Base-by-base conservation (phyloP, 75 land plant genomes). In the Cryptomeria japonica region DNA sequence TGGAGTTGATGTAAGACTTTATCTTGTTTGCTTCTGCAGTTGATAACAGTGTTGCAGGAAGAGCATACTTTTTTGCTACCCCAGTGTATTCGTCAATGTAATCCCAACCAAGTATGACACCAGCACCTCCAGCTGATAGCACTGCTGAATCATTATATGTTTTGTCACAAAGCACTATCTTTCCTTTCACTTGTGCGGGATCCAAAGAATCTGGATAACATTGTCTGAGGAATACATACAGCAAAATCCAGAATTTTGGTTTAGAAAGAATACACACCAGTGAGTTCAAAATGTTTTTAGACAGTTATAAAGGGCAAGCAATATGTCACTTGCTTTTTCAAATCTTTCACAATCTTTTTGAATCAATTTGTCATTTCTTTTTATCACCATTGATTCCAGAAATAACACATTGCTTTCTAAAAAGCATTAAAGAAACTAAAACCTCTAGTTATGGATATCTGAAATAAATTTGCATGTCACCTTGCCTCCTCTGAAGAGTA, bases 91-190 rank as follows among this genome's bases (percentile, higher is more conserved):
- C 87, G 8, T 28, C 68, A 28, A 15, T 28, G n/a, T 2, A 16
- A 44, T 87, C 22, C 44, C 2, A 79, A 42, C 18, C 41, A 4
- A 7, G 0, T 11, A 92, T 73, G 80, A 89, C 85, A 16, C 89
- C 93, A 8, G 47, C 87, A 51, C 92, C 93, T 56, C 93, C 92
- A 55, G 88, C 93, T 5, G 47, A 78, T 14, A 49, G 19, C 46
- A 87, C 89, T 16, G 32, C 89, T 31, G 36, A 44, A 64, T 84
- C 46, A 38, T 37, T 58, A 42, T 22, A 85, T 37, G 15, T 12
- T 51, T 70, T 38, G 9, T 41, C 42, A 86, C 93, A 92, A 0
- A 85, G 34, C 46, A 92, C 93, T 79, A 92, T 89, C 58, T 87
- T 91, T 61, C 88, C 90, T 64, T 32, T 56, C 85, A 89, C 92